phyloP scores from a whole-genome alignment of 345 rosid genomes.

The Populus euphratica region DNA sequence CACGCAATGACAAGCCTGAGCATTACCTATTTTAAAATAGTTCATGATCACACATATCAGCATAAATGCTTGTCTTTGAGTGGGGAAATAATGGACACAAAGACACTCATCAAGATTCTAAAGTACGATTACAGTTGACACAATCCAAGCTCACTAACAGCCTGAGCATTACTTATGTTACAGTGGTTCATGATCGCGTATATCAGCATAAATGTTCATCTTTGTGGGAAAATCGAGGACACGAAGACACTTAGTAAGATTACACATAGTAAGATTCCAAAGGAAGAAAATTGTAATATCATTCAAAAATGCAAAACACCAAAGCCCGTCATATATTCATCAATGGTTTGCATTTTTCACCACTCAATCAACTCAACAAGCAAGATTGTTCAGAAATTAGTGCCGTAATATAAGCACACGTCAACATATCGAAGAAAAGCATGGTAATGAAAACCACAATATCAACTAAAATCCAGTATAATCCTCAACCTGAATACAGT shows the following conservation, averaged over 20 bases:
- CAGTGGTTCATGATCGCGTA: too few species aligned
- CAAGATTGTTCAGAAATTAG: background rate
- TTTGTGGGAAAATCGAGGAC: background rate
- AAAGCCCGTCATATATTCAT: background rate
- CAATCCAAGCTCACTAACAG: too few species aligned
- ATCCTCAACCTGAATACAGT: conserved; percentile 52
- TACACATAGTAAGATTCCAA: background rate
- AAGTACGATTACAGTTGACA: background rate
- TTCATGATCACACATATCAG: too few species aligned
- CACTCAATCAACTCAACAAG: background rate
- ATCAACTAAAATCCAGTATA: background rate
- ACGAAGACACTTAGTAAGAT: background rate
- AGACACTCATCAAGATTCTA: background rate
- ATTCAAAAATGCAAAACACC: background rate
- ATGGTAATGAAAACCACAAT: background rate
- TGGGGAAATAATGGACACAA: background rate
- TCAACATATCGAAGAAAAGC: background rate
- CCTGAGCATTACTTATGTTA: too few species aligned
- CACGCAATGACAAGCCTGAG: too few species aligned
- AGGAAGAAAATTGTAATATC: background rate
- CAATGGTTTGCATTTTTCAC: background rate
- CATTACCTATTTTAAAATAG: too few species aligned
- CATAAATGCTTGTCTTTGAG: background rate
- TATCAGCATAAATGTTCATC: too few species aligned
- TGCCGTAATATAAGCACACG: background rate